Percentiles rank a stretch among this genome's conserved stretches.
Conservation (phyloP, 1,139 yeast genomes). For the Scheffersomyces illinoinensis region DNA sequence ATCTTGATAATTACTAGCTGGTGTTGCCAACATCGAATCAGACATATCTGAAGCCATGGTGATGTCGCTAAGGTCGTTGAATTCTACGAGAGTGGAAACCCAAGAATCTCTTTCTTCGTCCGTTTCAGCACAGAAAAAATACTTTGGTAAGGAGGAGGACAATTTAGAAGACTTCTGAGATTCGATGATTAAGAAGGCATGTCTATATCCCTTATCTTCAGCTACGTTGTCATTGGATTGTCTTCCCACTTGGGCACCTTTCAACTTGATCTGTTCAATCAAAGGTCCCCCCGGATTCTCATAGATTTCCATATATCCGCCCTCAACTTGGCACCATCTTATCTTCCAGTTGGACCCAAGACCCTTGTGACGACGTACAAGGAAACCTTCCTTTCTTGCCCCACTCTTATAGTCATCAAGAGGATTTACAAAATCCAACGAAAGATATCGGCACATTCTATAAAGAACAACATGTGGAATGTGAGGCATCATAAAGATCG, state of each 20-base stretch:
- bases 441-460: slow-evolving; percentile 63
- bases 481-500: slow-evolving; percentile 59
- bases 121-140: slow-evolving; percentile 80
- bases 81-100: slow-evolving; percentile 62
- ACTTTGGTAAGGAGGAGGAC: slow-evolving; percentile 56
- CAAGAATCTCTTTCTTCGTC: slow-evolving; percentile 79
- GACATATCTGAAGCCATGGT: neutral
- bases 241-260: slow-evolving; percentile 63
- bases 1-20: slow-evolving; percentile 1
- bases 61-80: slow-evolving; percentile 17
- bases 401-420: slow-evolving; percentile 58
- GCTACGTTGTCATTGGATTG: slow-evolving; percentile 61
- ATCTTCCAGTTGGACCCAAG: slow-evolving; percentile 69
- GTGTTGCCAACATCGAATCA: neutral
- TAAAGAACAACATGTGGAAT: slow-evolving; percentile 57
- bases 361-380: slow-evolving; percentile 62
- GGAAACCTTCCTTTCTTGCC: slow-evolving; percentile 65
- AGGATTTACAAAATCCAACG: slow-evolving; percentile 68
- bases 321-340: slow-evolving; percentile 72
- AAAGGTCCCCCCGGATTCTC: slow-evolving; percentile 62
- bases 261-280: slow-evolving; percentile 59
- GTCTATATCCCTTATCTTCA: slow-evolving; percentile 71
- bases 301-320: slow-evolving; percentile 58
- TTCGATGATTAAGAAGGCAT: slow-evolving; percentile 75
- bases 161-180: slow-evolving; percentile 54